phyloP scores from a whole-genome alignment of 192 early-diverging fungal genomes.

The Rhizophagus prolifer region DNA sequence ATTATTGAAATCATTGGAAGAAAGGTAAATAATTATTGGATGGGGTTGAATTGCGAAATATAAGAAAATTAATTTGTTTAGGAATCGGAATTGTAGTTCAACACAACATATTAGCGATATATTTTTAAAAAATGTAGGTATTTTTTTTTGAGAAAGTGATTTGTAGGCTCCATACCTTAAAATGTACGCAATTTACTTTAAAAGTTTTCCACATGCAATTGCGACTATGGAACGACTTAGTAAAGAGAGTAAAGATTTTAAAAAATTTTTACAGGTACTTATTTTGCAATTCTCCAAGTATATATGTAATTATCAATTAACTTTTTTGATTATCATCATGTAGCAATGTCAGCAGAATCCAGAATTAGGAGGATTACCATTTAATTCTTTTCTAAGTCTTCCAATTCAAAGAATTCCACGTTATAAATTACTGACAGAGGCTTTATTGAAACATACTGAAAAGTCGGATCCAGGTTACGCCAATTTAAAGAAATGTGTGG shows the following conservation, averaged over 20 bases:
- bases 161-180: conserved; percentile 62
- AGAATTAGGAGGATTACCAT: conserved; percentile 10
- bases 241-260: conserved; percentile 31
- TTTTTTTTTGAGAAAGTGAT: neutral
- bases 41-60: no score
- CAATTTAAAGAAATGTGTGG: conserved; percentile 57
- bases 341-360: conserved; percentile 25
- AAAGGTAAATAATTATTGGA: no score
- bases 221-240: conserved; percentile 27
- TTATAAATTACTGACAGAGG: conserved; percentile 78
- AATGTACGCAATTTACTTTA: conserved; percentile 84
- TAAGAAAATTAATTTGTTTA: no score
- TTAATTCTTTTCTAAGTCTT: conserved; percentile 81
- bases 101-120: conserved; percentile 23
- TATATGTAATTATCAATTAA: neutral
- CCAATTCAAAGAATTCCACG: conserved; percentile 91
- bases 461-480: conserved; percentile 70
- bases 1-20: conserved; percentile 22
- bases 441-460: conserved; percentile 69
- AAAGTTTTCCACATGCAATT: conserved; percentile 75
- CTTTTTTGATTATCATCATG: neutral
- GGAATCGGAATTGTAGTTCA: conserved; percentile 2
- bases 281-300: neutral
- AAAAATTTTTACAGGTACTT: conserved; percentile 29
- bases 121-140: conserved; percentile 26